Percentiles rank a stretch among this genome's conserved stretches.
Evolutionary conservation across 1,139 yeast genomes (phyloP).

Genomic region (Arxiozyma telluris): DNA sequence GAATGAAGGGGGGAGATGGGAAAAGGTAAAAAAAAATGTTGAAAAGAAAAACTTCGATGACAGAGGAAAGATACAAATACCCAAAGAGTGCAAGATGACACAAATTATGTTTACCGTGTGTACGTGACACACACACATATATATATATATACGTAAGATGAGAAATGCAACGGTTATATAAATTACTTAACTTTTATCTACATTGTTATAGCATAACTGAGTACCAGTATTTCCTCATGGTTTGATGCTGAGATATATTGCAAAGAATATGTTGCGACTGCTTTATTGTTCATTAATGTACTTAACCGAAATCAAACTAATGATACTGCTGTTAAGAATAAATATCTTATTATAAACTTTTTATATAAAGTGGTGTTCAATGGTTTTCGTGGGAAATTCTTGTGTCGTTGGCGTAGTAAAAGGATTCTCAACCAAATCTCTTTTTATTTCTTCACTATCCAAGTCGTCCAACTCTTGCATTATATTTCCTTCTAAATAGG

Average conservation of each 20-base stretch:
- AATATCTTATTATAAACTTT: background rate
- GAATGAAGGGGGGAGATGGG: background rate
- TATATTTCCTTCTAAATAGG: background rate
- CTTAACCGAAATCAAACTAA: background rate
- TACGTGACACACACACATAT: too few species aligned
- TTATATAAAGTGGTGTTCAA: background rate
- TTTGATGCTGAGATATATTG: background rate
- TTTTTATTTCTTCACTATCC: background rate
- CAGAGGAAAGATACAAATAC: background rate
- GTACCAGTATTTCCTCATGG: too few species aligned
- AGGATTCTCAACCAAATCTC: background rate
- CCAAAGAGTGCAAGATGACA: background rate
- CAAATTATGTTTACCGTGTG: background rate
- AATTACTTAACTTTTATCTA: too few species aligned
- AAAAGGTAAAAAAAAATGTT: too few species aligned
- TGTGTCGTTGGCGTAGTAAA: slow-evolving; percentile 1
- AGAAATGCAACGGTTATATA: too few species aligned
- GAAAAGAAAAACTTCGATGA: background rate
- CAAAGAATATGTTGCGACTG: background rate
- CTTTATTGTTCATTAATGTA: too few species aligned
- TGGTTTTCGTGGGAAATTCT: background rate
- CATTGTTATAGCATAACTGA: background rate
- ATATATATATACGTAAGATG: too few species aligned
- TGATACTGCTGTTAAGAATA: too few species aligned
- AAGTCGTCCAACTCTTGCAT: background rate